Base-by-base conservation (phyloP, 257 asterid genomes). In the Fraxinus pennsylvanica region DNA sequence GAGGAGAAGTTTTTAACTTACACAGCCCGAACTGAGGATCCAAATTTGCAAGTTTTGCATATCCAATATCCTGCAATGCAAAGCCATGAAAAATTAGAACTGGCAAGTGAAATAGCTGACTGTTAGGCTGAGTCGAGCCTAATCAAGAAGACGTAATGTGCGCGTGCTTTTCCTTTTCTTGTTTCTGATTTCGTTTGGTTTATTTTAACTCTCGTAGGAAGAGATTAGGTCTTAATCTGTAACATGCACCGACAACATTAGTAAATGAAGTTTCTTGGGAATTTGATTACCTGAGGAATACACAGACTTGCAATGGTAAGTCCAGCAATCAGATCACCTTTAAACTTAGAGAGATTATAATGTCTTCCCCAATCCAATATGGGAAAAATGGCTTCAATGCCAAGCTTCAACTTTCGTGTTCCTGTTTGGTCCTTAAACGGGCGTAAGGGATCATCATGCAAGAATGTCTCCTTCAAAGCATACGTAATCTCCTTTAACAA, bases 261-360 rank as follows among this genome's bases (percentile, higher is more conserved):
- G 29, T 59, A 59, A 21, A 8, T 6, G 4, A 1, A 25, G 36
- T 22, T 63, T 27, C 36, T 63, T 63, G 69, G 2, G 36, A 63
- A 25, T 19, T 70, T 17, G 30, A 21, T 33, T 78, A 89, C 96
- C 93, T 92, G 97, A 81, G 97, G 97, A 73, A 92, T 92, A 82
- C 93, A 89, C 25, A 92, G 93, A 79, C 96, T 91, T 0, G 97
- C 97, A 43, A 91, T 92, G 81, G 96, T 91, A 15, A 92, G 96
- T 4, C 97, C 97, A 57, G 95, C 89, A 38, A 91, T 91, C 7
- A 92, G 80, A 76, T 92, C 97, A 9, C 96, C 97, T 79, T 80
- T 89, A 45, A 92, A 82, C 87, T 87, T 81, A 50, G 78, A 68
- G 12, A 91, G 87, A 36, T 76, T 89, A 78, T 92, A 92, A 1